Base-by-base conservation (phyloP, 495 filamentous ascomycete genomes). In the Penicillium coffeae region DNA sequence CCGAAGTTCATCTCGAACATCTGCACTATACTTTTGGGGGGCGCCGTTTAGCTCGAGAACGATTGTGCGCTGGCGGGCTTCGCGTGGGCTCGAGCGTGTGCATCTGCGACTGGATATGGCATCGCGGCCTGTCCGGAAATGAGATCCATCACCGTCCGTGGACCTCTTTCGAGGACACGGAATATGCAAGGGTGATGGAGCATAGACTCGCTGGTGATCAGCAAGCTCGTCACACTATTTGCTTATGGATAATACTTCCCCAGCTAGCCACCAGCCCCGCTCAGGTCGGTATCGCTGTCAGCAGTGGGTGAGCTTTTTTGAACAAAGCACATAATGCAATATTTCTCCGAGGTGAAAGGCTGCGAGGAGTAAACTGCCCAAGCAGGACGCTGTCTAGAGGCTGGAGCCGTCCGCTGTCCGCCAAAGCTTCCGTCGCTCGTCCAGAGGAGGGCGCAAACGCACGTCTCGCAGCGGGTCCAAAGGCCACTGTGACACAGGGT, bases 401-500 rank as follows among this genome's bases (percentile, higher is more conserved):
- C n/a, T n/a, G n/a, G n/a, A n/a, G n/a, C n/a, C n/a, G n/a, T n/a
- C n/a, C n/a, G n/a, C n/a, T n/a, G n/a, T n/a, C n/a, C n/a, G n/a
- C n/a, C n/a, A n/a, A n/a, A n/a, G n/a, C n/a, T n/a, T n/a, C n/a
- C n/a, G n/a, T n/a, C n/a, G n/a, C n/a, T n/a, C n/a, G n/a, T n/a
- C n/a, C n/a, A n/a, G n/a, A n/a, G n/a, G n/a, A n/a, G n/a, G 12
- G 45, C 36, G 49, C 36, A 46, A 56, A 49, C 54, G 54, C 49
- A 36, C 52, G 50, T 54, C 47, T 8, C 46, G 51, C 51, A 54
- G 36, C n/a, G 3, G n/a, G n/a, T n/a, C n/a, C n/a, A n/a, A n/a
- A n/a, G n/a, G n/a, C n/a, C n/a, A n/a, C n/a, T n/a, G n/a, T n/a
- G n/a, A n/a, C n/a, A n/a, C n/a, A n/a, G n/a, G n/a, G n/a, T n/a